Base-by-base conservation (phyloP, 768 basidiomycete species). In the Dacryopinax primogenitus region DNA sequence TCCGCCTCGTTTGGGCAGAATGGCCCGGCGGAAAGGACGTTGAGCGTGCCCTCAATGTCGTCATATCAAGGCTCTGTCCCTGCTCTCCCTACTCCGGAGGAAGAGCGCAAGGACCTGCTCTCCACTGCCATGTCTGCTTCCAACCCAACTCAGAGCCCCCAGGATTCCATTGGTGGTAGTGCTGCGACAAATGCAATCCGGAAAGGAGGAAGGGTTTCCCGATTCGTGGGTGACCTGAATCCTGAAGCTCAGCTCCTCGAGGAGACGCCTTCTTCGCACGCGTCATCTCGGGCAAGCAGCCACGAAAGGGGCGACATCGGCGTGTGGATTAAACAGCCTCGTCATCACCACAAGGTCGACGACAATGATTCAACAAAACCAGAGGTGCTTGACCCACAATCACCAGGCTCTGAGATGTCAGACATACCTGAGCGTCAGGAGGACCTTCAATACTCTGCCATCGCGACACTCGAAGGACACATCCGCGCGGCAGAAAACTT, bases 221-320 rank as follows among this genome's bases (percentile, higher is more conserved):
- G 51, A 58, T 58, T 58, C 18, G 51, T 58, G 26, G 51, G 51
- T 30, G 51, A 58, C 18, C 51, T 58, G 13, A 58, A 58, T 21
- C 51, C 51, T 21, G 51, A 58, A 21, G 51, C 51, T 30, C 51
- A 58, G 51, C 18, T 58, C 3, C 18, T 58, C 4, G 51, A 58
- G 26, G 32, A 58, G 51, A 58, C 51, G 13, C 51, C 51, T 30
- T 58, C 51, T 18, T 58, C 51, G 21, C 23, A 30, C 15, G 51
- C 51, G 51, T 28, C 51, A 58, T 58, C 51, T 11, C 51, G 51
- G 51, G 51, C 51, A 18, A 58, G 51, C 51, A 58, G 51, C 51
- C 51, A 58, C 32, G 51, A 58, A 58, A 13, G 51, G 51, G 51
- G 51, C 23, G 51, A 58, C 18, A 58, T 58, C 51, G 51, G 51